Percentiles rank a stretch among this genome's conserved stretches.
These are phyloP conservation scores for Aspergillus hancockii DNA, from an alignment of 495 filamentous ascomycete species.

Conservation along the genomic window DNA sequence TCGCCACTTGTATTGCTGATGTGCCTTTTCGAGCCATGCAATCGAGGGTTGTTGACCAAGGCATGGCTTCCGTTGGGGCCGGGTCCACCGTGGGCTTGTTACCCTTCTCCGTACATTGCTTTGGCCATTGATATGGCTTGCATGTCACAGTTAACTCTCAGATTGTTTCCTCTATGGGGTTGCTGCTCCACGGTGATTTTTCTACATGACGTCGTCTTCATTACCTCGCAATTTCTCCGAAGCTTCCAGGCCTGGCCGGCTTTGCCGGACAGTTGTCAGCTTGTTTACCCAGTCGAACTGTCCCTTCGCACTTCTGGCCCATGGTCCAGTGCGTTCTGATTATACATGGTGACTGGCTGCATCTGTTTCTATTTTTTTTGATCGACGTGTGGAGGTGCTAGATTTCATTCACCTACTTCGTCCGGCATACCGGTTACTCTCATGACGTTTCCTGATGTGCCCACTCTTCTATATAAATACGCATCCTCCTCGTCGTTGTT, in stretches of 20 bases:
- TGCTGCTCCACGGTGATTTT: conserved; percentile 15
- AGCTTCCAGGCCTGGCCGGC: conserved; percentile 19
- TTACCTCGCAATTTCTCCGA: conserved; percentile 4
- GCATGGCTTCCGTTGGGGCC: conserved; percentile 19
- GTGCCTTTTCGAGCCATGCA: conserved; percentile 15
- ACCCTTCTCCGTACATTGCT: conserved; percentile 16
- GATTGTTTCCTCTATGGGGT: conserved; percentile 7
- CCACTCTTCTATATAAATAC: conserved; percentile 28
- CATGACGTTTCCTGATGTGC: conserved; percentile 16
- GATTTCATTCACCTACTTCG: conserved; percentile 9
- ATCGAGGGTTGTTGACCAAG: conserved; percentile 16
- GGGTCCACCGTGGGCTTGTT: conserved; percentile 21
- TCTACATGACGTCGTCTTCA: conserved; percentile 23
- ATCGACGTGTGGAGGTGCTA: conserved; percentile 12
- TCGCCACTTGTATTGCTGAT: conserved; percentile 7
- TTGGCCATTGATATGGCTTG: conserved; percentile 14
- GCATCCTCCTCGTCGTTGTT: conserved; percentile 58
- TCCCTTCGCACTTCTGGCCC: conserved; percentile 6
- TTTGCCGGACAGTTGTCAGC: conserved; percentile 16
- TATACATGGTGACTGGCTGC: conserved; percentile 7
- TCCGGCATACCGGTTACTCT: conserved; percentile 3
- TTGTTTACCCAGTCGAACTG: conserved; percentile 15
- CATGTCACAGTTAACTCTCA: conserved; percentile 6
- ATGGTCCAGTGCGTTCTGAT: conserved; percentile 21
- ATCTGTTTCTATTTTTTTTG: conserved; percentile 20